These are phyloP conservation scores for Lanmaoa pseudosensibilis DNA, from an alignment of 768 basidiomycete genomes.

Conservation along the genomic window DNA sequence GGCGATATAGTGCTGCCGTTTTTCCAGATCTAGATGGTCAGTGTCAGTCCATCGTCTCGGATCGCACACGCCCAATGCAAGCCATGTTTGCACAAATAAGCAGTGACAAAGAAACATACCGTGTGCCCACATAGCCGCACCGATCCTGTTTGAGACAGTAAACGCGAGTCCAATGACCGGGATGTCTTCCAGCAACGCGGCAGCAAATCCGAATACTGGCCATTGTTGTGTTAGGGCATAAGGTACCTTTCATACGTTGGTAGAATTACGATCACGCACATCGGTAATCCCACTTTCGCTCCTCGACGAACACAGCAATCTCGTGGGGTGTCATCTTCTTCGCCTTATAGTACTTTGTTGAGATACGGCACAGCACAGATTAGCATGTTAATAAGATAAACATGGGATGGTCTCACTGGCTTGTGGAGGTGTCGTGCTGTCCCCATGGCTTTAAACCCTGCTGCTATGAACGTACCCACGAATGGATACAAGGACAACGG, in stretches of 20 bases:
- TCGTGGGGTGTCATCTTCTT: constrained; percentile 80
- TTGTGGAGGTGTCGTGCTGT: constrained; percentile 70
- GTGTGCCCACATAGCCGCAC: constrained; percentile 93
- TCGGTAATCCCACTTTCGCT: constrained; percentile 87
- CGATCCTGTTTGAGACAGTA: constrained; percentile 82
- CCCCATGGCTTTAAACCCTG: constrained; percentile 64
- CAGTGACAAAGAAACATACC: constrained; percentile 41
- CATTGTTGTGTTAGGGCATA: background rate
- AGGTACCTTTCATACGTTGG: background rate
- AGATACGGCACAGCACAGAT: background rate
- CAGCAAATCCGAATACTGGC: constrained; percentile 81
- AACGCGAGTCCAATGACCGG: constrained; percentile 83
- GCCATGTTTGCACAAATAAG: background rate
- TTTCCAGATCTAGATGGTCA: constrained; percentile 55
- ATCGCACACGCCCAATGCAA: background rate
- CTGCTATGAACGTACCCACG: constrained; percentile 59
- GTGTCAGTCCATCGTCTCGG: background rate
- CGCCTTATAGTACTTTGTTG: constrained; percentile 69
- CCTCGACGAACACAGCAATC: constrained; percentile 76
- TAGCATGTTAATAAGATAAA: background rate
- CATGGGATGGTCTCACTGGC: constrained; percentile 45
- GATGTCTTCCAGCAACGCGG: constrained; percentile 76
- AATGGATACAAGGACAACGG: constrained; percentile 70
- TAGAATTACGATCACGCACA: constrained; percentile 39
- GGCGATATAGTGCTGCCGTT: constrained; percentile 50